A percentile compares a stretch with the other conserved stretches of the same genome.
Conservation (phyloP, 176 grass and related monocot genomes). For the Puya raimondii region DNA sequence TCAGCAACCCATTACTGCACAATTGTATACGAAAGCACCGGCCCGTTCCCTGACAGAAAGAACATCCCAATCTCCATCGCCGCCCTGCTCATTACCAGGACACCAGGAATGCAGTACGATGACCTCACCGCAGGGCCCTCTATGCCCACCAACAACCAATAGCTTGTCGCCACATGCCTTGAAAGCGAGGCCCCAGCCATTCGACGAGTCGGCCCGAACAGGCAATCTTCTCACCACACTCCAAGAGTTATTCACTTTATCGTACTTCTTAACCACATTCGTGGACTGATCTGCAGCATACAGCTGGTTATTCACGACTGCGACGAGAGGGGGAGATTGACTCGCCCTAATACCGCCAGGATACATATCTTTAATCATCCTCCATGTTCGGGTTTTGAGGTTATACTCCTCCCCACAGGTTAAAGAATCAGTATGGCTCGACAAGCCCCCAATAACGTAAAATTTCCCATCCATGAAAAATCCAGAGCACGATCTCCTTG, state of each 20-base stretch:
- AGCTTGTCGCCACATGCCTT: slow-evolving; percentile 67
- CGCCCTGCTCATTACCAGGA: slow-evolving; percentile 34
- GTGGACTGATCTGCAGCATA: slow-evolving; percentile 64
- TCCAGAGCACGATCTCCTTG: slow-evolving; percentile 64
- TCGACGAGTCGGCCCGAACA: slow-evolving; percentile 75
- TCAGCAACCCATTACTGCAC: slow-evolving; percentile 95
- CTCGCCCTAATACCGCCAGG: slow-evolving; percentile 56
- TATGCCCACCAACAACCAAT: slow-evolving; percentile 66
- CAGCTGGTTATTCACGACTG: slow-evolving; percentile 92
- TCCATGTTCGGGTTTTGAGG: slow-evolving; percentile 66
- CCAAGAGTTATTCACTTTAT: slow-evolving; percentile 80
- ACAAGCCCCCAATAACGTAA: slow-evolving; percentile 82
- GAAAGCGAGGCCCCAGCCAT: slow-evolving; percentile 85
- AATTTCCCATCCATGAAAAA: slow-evolving; percentile 97
- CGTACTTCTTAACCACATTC: slow-evolving; percentile 87
- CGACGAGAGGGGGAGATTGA: slow-evolving; percentile 75
- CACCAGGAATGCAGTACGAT: slow-evolving; percentile 78
- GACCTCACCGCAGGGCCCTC: slow-evolving; percentile 51
- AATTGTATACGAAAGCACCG: slow-evolving; percentile 82
- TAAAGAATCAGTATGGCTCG: slow-evolving; percentile 47
- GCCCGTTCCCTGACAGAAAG: slow-evolving; percentile 62
- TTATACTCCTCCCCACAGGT: slow-evolving; percentile 85
- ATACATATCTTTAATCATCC: slow-evolving; percentile 67
- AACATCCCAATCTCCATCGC: slow-evolving; percentile 69
- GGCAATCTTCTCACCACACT: slow-evolving; percentile 66